A percentile compares a stretch with the other conserved stretches of the same genome.
These are phyloP conservation scores for Pistacia vera DNA, from an alignment of 345 rosid genomes.

Conservation along the genomic window DNA sequence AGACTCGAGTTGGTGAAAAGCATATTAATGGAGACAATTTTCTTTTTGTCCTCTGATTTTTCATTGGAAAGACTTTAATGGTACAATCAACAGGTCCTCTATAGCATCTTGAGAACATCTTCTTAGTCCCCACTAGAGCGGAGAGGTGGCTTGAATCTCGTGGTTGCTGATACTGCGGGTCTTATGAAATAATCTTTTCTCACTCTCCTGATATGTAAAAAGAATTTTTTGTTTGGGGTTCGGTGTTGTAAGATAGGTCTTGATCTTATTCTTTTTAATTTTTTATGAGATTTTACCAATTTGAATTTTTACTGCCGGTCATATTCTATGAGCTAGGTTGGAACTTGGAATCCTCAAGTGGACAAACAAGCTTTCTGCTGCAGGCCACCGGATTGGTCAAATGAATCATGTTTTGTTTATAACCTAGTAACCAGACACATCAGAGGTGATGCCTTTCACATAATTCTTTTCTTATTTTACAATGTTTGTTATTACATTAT, in stretches of 20 bases:
- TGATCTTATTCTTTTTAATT: not conserved
- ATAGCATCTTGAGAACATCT: slow-evolving; percentile 19
- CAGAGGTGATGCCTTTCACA: slow-evolving; percentile 47
- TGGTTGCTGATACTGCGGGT: slow-evolving; percentile 89
- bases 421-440: slow-evolving; percentile 67
- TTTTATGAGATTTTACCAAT: not conserved
- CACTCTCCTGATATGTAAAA: too few species aligned
- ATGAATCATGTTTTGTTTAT: slow-evolving; percentile 76
- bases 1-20: not conserved
- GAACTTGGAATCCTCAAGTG: slow-evolving; percentile 80
- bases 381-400: slow-evolving; percentile 96
- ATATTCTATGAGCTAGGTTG: slow-evolving; percentile 88
- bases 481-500: slow-evolving; percentile 36
- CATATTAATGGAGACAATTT: not conserved
- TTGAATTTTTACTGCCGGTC: slow-evolving; percentile 50
- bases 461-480: not conserved
- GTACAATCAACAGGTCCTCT: slow-evolving; percentile 59
- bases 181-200: slow-evolving; percentile 2
- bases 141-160: slow-evolving; percentile 93
- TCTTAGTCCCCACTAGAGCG: slow-evolving; percentile 79
- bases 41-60: not conserved
- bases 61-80: not conserved
- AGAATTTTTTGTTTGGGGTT: too few species aligned
- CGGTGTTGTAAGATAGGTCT: too few species aligned
- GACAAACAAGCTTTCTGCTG: slow-evolving; percentile 88